phyloP scores from a whole-genome alignment of 108 stramenopile genomes.

The Bacterosira constricta region DNA sequence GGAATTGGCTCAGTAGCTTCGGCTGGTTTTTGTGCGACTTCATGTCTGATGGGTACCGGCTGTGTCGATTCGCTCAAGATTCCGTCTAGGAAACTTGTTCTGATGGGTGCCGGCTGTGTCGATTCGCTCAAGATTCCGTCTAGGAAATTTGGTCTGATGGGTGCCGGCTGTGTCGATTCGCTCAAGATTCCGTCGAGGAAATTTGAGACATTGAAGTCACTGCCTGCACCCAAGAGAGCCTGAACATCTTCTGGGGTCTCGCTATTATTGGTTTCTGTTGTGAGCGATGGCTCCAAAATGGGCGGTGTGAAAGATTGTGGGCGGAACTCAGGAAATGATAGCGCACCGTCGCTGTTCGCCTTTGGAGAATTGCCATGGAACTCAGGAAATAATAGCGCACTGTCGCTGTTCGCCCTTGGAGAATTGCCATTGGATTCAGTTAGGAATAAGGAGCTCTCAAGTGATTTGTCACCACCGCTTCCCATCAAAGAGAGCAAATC shows the following conservation, averaged over 20 bases:
- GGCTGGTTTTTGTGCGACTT: constrained; percentile 2
- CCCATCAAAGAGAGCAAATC: constrained; percentile 1
- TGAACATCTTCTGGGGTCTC: constrained; percentile 30
- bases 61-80: constrained; percentile 39
- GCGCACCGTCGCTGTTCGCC: constrained; percentile 2
- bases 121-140: constrained; percentile 43
- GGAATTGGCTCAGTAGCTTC: constrained; percentile 10
- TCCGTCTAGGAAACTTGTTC: constrained; percentile 36
- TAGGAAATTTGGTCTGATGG: constrained; percentile 17
- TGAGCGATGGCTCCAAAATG: constrained; percentile 10
- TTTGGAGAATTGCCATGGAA: constrained; percentile 3
- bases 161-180: constrained; percentile 25
- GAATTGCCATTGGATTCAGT: background rate
- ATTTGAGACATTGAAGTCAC: constrained; percentile 41
- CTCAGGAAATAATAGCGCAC: background rate
- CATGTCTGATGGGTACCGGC: background rate
- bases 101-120: background rate
- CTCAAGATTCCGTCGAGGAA: constrained; percentile 44
- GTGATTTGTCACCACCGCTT: background rate
- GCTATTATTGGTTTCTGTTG: background rate
- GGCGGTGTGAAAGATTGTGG: constrained; percentile 22
- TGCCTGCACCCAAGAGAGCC: constrained; percentile 26
- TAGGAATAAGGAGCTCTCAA: constrained; percentile 12
- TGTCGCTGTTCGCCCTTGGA: constrained; percentile 6
- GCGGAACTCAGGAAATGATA: background rate